Evolutionary conservation across 2,329 filamentous ascomycete species (phyloP).

Genomic region (Knufia petricola): DNA sequence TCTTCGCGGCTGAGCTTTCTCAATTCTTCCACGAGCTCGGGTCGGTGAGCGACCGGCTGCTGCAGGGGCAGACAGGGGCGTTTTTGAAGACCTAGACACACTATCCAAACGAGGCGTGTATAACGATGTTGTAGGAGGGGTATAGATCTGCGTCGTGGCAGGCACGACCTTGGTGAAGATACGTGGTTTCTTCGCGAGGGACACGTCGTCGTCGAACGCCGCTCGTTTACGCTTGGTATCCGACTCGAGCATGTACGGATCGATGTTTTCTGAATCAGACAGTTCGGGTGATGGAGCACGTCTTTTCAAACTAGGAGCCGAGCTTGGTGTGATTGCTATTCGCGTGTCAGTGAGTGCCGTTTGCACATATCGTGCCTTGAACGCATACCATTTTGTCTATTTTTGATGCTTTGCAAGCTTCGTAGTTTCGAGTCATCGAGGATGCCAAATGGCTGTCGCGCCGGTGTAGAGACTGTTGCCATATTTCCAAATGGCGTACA

Average conservation of each 20-base stretch:
- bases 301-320: slow-evolving; percentile 38
- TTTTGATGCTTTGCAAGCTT: slow-evolving; percentile 27
- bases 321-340: slow-evolving; percentile 21
- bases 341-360: slow-evolving; percentile 9
- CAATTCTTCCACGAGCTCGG: slow-evolving; percentile 29
- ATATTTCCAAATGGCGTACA: slow-evolving; percentile 13
- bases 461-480: slow-evolving; percentile 22
- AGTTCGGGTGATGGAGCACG: slow-evolving; percentile 34
- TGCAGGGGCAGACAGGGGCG: slow-evolving; percentile 50
- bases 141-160: slow-evolving; percentile 3
- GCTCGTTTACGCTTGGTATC: slow-evolving; percentile 38
- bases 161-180: slow-evolving; percentile 32
- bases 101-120: slow-evolving; percentile 19
- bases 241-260: slow-evolving; percentile 42
- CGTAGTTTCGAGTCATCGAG: slow-evolving; percentile 26
- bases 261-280: slow-evolving; percentile 51
- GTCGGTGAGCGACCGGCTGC: slow-evolving; percentile 73
- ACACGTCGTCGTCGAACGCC: slow-evolving; percentile 25
- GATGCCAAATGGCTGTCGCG: slow-evolving; percentile 27
- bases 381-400: slow-evolving; percentile 40
- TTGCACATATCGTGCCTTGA: not conserved
- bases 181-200: slow-evolving; percentile 42
- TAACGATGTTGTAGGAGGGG: slow-evolving; percentile 6
- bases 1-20: slow-evolving; percentile 43
- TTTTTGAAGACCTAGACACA: slow-evolving; percentile 28